Evolutionary conservation across 495 filamentous ascomycete genomes (phyloP).

Genomic region (Neurospora sp.): DNA sequence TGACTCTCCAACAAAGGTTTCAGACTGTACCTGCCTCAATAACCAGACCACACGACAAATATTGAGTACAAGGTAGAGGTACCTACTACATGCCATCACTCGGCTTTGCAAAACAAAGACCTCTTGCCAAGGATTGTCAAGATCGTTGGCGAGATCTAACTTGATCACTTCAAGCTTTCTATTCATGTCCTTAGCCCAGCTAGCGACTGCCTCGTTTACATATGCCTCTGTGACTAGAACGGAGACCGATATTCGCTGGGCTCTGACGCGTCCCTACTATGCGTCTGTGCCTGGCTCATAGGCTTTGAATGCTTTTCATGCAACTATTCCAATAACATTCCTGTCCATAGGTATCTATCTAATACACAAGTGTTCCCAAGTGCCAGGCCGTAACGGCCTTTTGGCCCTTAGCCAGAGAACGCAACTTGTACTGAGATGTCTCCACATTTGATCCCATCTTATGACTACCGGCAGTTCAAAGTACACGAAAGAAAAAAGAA

Average conservation of each 20-base stretch:
- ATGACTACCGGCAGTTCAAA: neutral
- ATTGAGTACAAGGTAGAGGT: neutral
- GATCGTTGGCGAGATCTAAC: neutral
- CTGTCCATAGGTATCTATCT: neutral
- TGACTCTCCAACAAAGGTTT: neutral
- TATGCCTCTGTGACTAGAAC: neutral
- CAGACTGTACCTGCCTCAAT: neutral
- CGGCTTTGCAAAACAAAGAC: neutral
- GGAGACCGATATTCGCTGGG: neutral
- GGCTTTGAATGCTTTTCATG: neutral
- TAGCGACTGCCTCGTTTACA: neutral
- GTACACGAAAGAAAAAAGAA: neutral
- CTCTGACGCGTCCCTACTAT: neutral
- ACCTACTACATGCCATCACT: neutral
- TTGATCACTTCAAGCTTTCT: neutral
- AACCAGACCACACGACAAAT: neutral
- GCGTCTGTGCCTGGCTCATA: neutral
- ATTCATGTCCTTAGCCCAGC: neutral
- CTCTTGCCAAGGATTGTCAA: neutral
- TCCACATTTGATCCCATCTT: neutral
- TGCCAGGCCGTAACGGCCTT: neutral
- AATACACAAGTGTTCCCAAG: neutral
- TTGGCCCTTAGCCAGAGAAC: neutral
- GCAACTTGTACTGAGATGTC: neutral
- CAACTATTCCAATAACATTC: neutral